Base-by-base conservation (phyloP, 306 rosid species). In the Lithocarpus polystachyus region DNA sequence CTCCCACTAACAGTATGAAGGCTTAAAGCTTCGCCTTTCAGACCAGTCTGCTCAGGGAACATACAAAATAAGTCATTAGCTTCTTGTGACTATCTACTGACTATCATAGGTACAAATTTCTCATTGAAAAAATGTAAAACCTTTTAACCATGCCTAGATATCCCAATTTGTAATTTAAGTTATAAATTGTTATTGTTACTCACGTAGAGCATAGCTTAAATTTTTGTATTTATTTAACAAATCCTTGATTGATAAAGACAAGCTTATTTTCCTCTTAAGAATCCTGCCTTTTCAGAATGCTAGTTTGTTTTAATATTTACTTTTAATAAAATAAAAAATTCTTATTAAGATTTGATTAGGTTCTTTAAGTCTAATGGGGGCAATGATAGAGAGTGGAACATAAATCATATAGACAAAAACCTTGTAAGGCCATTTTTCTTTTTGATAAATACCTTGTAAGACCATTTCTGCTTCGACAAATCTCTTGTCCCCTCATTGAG, bases 381-480 rank as follows among this genome's bases (percentile, higher is more conserved):
- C 12, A 40, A 40, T 48, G 17, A 48, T 48, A 57, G 73, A 67
- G 68, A 65, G 22, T 33, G 74, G 52, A 68, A 43, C 29, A 54
- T 22, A 56, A 56, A 29, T 23, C 10, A 4, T 6, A 26, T 14
- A 37, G 26, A 62, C 72, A 77, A 70, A 84, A 52, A 75, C 99
- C 99, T 96, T 96, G 88, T 93, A 93, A 54, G 97, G 88, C 98
- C 98, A 95, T 89, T 84, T 90, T 82, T 92, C 10, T 37, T 6
- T 37, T 37, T 37, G 43, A 37, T 1, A 37, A 6, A 37, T 37
- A 95, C 99, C 99, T 95, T 95, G 88, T 93, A 93, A 54, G 97
- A 89, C 98, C 98, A 96, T 89, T 84, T 90, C 83, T 92, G 90
- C 43, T 35, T 70, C 1, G 98, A 89, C 91, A 96, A 83, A 85